Evolutionary conservation across 2,329 filamentous ascomycete genomes (phyloP), one percentile per base, ranked within the genome.

Genomic region (Cercospora nicotianae): DNA sequence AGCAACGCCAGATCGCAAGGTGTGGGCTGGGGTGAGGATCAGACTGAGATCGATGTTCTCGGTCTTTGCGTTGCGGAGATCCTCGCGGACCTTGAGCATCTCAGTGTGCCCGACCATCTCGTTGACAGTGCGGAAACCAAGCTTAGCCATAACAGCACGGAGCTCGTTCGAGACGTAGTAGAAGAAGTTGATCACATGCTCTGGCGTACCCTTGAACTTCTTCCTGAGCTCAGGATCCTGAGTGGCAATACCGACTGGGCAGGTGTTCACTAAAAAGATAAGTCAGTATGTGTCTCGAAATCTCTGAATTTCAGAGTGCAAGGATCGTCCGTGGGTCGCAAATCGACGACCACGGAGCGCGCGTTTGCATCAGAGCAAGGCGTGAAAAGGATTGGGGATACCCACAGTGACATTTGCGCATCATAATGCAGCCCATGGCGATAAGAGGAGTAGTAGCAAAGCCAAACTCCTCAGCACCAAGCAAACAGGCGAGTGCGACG

Each of bases 121-220:
- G 78, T 97, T 98, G 79, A 98, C 91, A 69, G 92, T 96, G 72
- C 94, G 90, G 87, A 96, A 93, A 73, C 94, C 94, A 75, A 97
- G 89, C 82, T 91, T 93, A 61, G 94, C 94, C 94, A 98, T 97
- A 81, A 98, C 96, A 39, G 94, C 93, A 78, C 94, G 90, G 67
- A 98, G 88, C 83, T 98, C 94, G 77, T 98, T 98, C 74, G 94
- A 91, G 63, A 98, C 87, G 77, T 97, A 98, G 84, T 97, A 98
- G 83, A 97, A 97, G 85, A 97, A 97, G 86, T 97, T 98, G 81
- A 98, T 97, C 67, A 97, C 94, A 75, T 97, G 93, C 82, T 98
- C 94, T 10, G 94, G 94, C 0, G 92, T 94, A 70, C 94, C 94
- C 73, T 89, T 85, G 81, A 98, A 97, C 83, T 97, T 98, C 86